Evolutionary conservation across 192 early-diverging fungal genomes (phyloP).

Genomic region (Gryganskiella cystojenkinii): DNA sequence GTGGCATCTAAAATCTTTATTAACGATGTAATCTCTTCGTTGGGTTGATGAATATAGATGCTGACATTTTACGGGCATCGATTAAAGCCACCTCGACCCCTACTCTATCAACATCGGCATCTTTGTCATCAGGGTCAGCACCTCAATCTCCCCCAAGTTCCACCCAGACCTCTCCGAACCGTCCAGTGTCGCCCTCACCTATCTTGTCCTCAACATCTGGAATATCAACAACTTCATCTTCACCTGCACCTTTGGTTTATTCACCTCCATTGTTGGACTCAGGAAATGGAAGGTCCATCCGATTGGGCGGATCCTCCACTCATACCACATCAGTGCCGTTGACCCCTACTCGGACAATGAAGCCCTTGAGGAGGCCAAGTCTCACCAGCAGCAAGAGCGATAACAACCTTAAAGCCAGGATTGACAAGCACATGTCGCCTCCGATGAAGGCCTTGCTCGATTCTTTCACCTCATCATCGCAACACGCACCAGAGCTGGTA

Average conservation of each 20-base stretch:
- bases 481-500: too few species aligned
- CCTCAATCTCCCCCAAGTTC: neutral
- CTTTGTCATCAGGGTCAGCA: slow-evolving; percentile 2
- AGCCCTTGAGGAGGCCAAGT: slow-evolving; percentile 19
- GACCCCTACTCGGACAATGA: slow-evolving; percentile 26
- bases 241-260: neutral
- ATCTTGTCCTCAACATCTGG: neutral
- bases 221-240: too few species aligned
- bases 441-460: neutral
- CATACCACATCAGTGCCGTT: neutral
- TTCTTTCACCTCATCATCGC: too few species aligned
- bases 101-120: neutral
- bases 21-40: too few species aligned
- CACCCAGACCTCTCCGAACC: neutral
- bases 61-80: slow-evolving; percentile 41
- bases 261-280: too few species aligned
- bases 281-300: neutral
- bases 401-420: slow-evolving; percentile 11
- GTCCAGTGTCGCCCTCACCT: neutral
- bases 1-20: too few species aligned
- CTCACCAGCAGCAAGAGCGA: slow-evolving; percentile 41
- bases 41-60: too few species aligned
- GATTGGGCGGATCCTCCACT: neutral
- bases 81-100: slow-evolving; percentile 38
- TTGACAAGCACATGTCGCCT: slow-evolving; percentile 21